These are phyloP conservation scores for Hordeum marinum DNA, from an alignment of 176 grass and related monocot species.

Conservation along the genomic window DNA sequence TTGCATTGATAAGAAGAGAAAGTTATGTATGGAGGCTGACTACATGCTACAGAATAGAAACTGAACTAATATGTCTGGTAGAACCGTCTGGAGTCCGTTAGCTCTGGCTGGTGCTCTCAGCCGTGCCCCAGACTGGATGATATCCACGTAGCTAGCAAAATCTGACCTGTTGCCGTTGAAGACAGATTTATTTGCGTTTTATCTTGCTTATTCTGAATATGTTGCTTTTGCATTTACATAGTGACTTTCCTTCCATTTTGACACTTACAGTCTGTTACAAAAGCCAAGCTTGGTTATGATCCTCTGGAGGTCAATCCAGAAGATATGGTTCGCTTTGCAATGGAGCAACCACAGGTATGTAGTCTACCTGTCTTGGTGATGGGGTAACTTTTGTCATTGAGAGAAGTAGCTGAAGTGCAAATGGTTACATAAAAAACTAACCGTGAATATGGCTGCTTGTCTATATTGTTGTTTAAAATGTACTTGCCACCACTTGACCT, in stretches of 20 bases:
- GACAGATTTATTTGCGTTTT: not conserved
- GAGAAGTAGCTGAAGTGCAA: constrained; percentile 1
- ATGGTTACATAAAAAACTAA: constrained; percentile 11
- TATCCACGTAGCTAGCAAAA: not conserved
- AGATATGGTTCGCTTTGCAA: constrained; percentile 99
- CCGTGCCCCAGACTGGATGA: not conserved
- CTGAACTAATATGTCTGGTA: not conserved
- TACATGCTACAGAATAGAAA: not conserved
- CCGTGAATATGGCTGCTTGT: constrained; percentile 4
- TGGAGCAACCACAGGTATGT: constrained; percentile 78
- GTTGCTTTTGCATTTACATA: not conserved
- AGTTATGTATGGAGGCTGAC: not conserved
- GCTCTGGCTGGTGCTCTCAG: not conserved
- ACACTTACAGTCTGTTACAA: constrained; percentile 85
- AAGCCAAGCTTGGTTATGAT: constrained; percentile 95
- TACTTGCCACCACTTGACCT: constrained; percentile 7
- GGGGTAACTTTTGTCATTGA: not conserved
- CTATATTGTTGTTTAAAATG: not conserved
- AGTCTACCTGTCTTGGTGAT: not conserved
- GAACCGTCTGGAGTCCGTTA: not conserved
- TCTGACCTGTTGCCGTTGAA: not conserved
- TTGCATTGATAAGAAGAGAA: not conserved
- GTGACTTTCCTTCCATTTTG: constrained; percentile 30
- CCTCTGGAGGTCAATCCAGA: constrained; percentile 96
- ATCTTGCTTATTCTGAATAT: not conserved